phyloP scores from a whole-genome alignment of 2,329 filamentous ascomycete genomes.

The Epichloe typhina region DNA sequence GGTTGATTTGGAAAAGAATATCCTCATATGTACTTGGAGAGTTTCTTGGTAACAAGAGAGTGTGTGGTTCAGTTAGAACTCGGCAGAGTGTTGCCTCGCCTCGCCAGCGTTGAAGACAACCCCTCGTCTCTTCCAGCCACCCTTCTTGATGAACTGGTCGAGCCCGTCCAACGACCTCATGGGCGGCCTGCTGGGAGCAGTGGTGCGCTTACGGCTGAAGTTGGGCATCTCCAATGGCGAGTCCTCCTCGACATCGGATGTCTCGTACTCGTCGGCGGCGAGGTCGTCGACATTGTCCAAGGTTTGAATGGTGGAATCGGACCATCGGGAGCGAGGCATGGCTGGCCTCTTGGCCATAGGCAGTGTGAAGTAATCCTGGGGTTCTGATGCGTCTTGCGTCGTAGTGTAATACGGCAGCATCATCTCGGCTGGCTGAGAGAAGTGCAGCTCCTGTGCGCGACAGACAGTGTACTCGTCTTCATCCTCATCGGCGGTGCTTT shows the following conservation, averaged over 20 bases:
- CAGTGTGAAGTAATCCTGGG: constrained; percentile 22
- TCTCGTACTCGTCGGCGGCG: constrained; percentile 9
- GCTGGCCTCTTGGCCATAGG: constrained; percentile 17
- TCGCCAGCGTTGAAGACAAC: constrained; percentile 27
- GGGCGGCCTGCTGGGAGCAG: constrained; percentile 20
- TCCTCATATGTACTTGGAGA: too few species aligned
- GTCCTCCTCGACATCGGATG: constrained; percentile 10
- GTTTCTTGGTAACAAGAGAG: too few species aligned
- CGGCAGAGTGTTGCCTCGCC: not conserved
- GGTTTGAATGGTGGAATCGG: constrained; percentile 27
- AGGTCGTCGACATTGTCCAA: constrained; percentile 12
- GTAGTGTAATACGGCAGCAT: constrained; percentile 14
- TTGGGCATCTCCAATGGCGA: constrained; percentile 16
- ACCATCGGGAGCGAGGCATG: constrained; percentile 27
- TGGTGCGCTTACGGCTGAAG: constrained; percentile 21
- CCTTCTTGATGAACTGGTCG: constrained; percentile 29
- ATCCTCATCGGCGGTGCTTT: constrained; percentile 8
- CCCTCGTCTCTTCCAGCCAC: constrained; percentile 30
- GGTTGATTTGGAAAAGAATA: too few species aligned
- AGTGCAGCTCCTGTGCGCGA: constrained; percentile 3
- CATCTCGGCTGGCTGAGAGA: constrained; percentile 12
- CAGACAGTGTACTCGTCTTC: constrained; percentile 8
- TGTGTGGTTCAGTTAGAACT: not conserved
- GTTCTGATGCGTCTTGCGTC: constrained; percentile 12
- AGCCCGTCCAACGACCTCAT: constrained; percentile 25